These are phyloP conservation scores for Cyanodermella asteris DNA, from an alignment of 2,329 filamentous ascomycete genomes.

Conservation along the genomic window DNA sequence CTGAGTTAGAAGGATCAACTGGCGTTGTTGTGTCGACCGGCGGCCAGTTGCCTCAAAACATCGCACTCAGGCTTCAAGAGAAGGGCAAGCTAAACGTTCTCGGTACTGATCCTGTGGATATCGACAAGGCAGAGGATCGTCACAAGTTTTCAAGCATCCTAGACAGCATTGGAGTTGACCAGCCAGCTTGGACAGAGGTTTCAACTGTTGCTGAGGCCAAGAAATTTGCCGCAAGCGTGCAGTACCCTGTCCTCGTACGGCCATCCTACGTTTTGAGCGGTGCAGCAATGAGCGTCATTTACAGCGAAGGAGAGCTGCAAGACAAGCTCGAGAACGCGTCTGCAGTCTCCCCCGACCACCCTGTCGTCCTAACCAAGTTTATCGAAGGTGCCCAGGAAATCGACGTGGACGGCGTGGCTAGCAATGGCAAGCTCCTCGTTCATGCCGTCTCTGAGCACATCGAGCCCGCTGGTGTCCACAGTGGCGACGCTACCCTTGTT, in stretches of 20 bases:
- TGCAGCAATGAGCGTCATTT: slow-evolving; percentile 95
- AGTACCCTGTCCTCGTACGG: slow-evolving; percentile 86
- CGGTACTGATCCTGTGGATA: slow-evolving; percentile 79
- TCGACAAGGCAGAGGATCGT: slow-evolving; percentile 93
- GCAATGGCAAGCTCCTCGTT: slow-evolving; percentile 63
- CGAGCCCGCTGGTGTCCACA: slow-evolving; percentile 94
- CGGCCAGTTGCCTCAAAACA: slow-evolving; percentile 92
- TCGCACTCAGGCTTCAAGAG: slow-evolving; percentile 82
- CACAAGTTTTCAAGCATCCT: slow-evolving; percentile 97
- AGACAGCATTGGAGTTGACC: slow-evolving; percentile 88
- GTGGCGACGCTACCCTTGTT: slow-evolving; percentile 85
- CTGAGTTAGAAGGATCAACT: slow-evolving; percentile 66
- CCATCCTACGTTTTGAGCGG: slow-evolving; percentile 92
- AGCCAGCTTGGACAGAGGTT: slow-evolving; percentile 94
- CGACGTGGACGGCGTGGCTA: slow-evolving; percentile 82
- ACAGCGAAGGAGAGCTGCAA: slow-evolving; percentile 68
- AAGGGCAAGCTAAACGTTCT: slow-evolving; percentile 74
- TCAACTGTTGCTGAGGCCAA: slow-evolving; percentile 22
- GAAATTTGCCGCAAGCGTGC: slow-evolving; percentile 21
- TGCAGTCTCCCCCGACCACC: slow-evolving; percentile 84
- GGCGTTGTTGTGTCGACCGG: slow-evolving; percentile 92
- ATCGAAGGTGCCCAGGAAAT: slow-evolving; percentile 94
- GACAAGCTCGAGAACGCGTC: slow-evolving; percentile 84
- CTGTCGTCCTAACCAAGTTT: slow-evolving; percentile 95
- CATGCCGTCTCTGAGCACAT: slow-evolving; percentile 92